Evolutionary conservation across 306 rosid species (phyloP).

Genomic region (Elaeagnus macrophylla): DNA sequence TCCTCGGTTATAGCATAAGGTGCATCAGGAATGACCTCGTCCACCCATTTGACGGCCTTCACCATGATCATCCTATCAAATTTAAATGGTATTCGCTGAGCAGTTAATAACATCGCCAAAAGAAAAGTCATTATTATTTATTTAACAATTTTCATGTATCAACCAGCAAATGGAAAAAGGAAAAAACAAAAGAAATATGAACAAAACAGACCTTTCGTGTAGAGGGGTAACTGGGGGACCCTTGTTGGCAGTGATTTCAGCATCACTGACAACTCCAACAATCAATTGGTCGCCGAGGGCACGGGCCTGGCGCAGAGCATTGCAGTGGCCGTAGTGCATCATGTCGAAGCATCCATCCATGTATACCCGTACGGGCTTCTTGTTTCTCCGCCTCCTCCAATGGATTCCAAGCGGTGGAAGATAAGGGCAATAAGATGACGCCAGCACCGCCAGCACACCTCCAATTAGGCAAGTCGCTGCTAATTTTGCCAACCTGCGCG

Average conservation of each 20-base stretch:
- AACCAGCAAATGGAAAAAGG: neutral
- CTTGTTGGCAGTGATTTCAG: conserved; percentile 45
- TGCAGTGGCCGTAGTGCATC: conserved; percentile 71
- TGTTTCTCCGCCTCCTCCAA: conserved; percentile 37
- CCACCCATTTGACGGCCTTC: conserved; percentile 54
- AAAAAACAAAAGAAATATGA: too few relatives aligned
- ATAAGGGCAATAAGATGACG: conserved; percentile 15
- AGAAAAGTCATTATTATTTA: too few relatives aligned
- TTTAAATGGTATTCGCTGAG: neutral
- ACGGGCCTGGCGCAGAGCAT: conserved; percentile 61
- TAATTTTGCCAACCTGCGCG: conserved; percentile 39
- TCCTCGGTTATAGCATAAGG: conserved; percentile 58
- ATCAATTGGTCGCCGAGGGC: conserved; percentile 53
- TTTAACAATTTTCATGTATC: neutral
- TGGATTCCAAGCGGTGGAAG: conserved; percentile 22
- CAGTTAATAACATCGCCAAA: too few relatives aligned
- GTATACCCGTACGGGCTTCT: conserved; percentile 49
- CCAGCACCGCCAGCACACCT: conserved; percentile 45
- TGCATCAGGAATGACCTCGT: conserved; percentile 52
- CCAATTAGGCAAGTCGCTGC: conserved; percentile 55
- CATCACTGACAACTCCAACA: conserved; percentile 54
- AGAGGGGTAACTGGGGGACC: conserved; percentile 59
- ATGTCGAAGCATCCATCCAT: conserved; percentile 63
- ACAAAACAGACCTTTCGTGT: conserved; percentile 30
- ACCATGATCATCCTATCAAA: conserved; percentile 48